Evolutionary conservation across 2,329 filamentous ascomycete species (phyloP).

Genomic region (Epichloe sibirici): DNA sequence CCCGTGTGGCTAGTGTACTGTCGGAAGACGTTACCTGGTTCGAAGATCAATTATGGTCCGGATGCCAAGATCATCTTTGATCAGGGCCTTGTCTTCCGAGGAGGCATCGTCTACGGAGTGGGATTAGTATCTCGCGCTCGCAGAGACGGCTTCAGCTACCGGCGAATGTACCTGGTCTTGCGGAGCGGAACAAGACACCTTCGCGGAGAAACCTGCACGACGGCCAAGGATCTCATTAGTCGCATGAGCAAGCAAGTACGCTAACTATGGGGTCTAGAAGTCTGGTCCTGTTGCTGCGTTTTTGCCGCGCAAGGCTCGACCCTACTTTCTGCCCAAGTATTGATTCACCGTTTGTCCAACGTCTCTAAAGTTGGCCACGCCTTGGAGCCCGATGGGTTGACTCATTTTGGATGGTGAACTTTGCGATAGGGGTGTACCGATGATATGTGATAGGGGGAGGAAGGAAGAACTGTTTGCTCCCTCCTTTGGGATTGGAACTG

Average conservation of each 20-base stretch:
- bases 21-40: constrained; percentile 42
- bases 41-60: constrained; percentile 68
- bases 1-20: no score
- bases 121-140: no score
- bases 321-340: constrained; percentile 41
- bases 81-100: constrained; percentile 43
- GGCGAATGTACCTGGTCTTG: constrained; percentile 37
- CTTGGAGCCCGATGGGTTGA: constrained; percentile 11
- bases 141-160: no score
- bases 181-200: constrained; percentile 56
- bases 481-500: no score
- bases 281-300: background rate
- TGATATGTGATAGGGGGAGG: no score
- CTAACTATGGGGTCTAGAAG: background rate
- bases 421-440: no score
- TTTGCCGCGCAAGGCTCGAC: background rate
- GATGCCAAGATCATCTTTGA: constrained; percentile 50
- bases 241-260: no score
- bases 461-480: no score
- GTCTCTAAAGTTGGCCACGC: constrained; percentile 64
- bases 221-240: background rate
- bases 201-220: constrained; percentile 33
- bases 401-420: constrained; percentile 3
- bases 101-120: constrained; percentile 55
- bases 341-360: constrained; percentile 56